Conservation (phyloP, 345 rosid species). For the Aethionema arabicum region DNA sequence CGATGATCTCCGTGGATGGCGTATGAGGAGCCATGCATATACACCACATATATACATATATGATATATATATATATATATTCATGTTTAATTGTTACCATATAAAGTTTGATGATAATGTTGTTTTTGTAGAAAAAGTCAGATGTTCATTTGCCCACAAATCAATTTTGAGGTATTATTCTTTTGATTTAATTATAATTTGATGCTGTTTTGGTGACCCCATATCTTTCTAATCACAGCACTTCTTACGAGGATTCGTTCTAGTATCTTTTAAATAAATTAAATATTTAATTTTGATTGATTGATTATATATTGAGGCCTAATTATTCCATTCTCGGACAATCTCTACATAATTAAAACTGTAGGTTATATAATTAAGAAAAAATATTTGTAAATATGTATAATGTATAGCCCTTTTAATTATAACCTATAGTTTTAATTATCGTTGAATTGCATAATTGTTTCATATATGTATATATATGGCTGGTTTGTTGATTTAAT, state of each 20-base stretch:
- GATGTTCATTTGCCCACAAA: neutral
- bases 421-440: neutral
- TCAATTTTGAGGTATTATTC: too few relatives aligned
- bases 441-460: slow-evolving; percentile 1
- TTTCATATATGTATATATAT: slow-evolving; percentile 17
- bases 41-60: slow-evolving; percentile 11
- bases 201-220: slow-evolving; percentile 29
- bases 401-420: slow-evolving; percentile 17
- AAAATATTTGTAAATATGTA: slow-evolving; percentile 15
- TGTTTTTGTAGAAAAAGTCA: slow-evolving; percentile 9
- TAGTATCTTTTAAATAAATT: neutral
- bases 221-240: slow-evolving; percentile 33
- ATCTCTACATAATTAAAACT: too few relatives aligned
- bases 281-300: slow-evolving; percentile 12
- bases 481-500: slow-evolving; percentile 17
- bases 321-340: slow-evolving; percentile 35
- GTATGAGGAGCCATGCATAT: slow-evolving; percentile 99
- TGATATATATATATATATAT: neutral
- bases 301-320: slow-evolving; percentile 8
- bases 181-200: too few relatives aligned
- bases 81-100: slow-evolving; percentile 17
- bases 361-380: neutral
- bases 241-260: slow-evolving; percentile 32
- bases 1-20: slow-evolving; percentile 93
- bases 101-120: slow-evolving; percentile 10